Evolutionary conservation across 306 rosid species (phyloP), one percentile per base, ranked within the genome.

Genomic region (Medicago arabica): DNA sequence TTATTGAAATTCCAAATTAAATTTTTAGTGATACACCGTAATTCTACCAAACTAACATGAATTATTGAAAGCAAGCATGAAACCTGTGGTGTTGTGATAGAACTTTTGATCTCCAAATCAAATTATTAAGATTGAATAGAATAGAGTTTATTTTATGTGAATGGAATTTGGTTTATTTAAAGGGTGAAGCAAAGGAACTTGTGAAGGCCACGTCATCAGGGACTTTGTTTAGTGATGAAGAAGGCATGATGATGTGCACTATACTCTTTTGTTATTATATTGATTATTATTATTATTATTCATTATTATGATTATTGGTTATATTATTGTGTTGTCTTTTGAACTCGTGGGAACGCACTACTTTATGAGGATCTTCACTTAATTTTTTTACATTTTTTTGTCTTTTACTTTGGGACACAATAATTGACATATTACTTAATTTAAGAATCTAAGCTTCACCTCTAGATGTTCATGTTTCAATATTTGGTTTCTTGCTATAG

Each of bases 261-360:
- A 28, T 28, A 43, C 44, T 50, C 39, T 60, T n/a, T 67, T 54
- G 16, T 13, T 34, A 34, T 34, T 34, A 28, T 28, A 28, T 76
- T 64, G 16, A 7, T 15, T 21, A 1, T 4, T 55, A 8, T 55
- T 41, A 11, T 41, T 40, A 12, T 39, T 67, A 18, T 41, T 66
- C n/a, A 21, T 23, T 1, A 23, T 23, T 23, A 23, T 23, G 40
- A 19, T 67, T 25, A 46, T 21, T 68, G 57, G 21, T 67, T 67
- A 68, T 46, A 68, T 21, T 68, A 46, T 68, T 46, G 4, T 34
- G 74, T 69, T 28, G 74, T 60, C 43, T 59, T 59, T 47, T 18
- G 31, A 78, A 78, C 64, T 69, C 54, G 63, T 78, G 82, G 54
- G 82, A 70, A 78, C 57, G 66, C 76, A 54, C 65, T 54, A 21